Base-by-base conservation (phyloP, 345 rosid genomes). In the Bruguiera sexangula region DNA sequence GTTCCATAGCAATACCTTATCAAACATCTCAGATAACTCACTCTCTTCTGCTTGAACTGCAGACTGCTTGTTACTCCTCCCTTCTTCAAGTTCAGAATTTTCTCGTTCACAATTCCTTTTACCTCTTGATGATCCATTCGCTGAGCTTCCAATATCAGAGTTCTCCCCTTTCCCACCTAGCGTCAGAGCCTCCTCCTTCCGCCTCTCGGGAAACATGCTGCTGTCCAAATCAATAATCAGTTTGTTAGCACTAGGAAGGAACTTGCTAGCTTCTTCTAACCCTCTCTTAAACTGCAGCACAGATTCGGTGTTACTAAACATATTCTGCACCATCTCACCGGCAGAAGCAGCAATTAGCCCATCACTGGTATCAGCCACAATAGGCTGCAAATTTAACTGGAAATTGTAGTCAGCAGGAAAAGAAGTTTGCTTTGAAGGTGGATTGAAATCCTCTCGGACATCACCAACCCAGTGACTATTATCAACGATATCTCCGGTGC, bases 241-340 rank as follows among this genome's bases (percentile, higher is more conserved):
- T 53, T 86, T 80, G 74, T 72, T 76, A 66, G 75, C 73, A 64
- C 76, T 76, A n/a, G 94, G 97, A 81, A 93, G 89, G 68, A 93
- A 89, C 86, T 84, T 91, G 54, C 87, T 85, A 68, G 97, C 97
- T 83, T 91, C 98, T 73, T 88, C 95, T 61, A 90, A 2, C 13
- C 97, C 97, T 80, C 69, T 93, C 66, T 80, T 83, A 71, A 86
- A 91, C 71, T 84, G 97, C 80, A 85, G 54, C 26, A 83, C 63
- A n/a, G 90, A 88, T 7, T 91, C 88, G 6, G 60, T 43, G 48
- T 86, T 76, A 57, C 79, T 84, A 70, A 89, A 86, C 69, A 87
- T 85, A 69, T 80, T 85, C 74, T 73, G 82, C 70, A 73, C 85
- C 69, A 85, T 50, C 37, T 78, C 66, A 24, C 55, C 60, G 6